These are phyloP conservation scores for Polyporus tsugae DNA, from an alignment of 1,284 basidiomycete genomes.

Conservation along the genomic window DNA sequence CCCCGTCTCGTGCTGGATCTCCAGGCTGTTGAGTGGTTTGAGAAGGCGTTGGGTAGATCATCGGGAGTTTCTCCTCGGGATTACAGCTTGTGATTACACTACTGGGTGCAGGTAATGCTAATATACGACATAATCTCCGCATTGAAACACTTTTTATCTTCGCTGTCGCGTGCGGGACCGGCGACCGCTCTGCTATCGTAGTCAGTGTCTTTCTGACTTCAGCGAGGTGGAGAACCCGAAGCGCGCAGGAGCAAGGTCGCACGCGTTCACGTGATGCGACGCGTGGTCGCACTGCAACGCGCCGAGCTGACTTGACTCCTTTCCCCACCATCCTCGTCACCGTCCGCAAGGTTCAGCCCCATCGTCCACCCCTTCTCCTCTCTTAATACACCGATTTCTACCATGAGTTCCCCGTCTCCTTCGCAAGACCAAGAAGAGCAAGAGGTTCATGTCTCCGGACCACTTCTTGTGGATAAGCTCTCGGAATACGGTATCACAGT, in stretches of 20 bases:
- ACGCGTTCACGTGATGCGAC: conserved; percentile 40
- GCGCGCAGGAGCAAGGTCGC: not conserved
- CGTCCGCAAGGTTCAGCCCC: conserved; percentile 2
- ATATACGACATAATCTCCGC: not conserved
- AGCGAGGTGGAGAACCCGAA: too few species aligned
- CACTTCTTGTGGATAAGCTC: conserved; percentile 84
- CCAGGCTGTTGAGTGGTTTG: conserved; percentile 75
- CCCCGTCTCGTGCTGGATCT: conserved; percentile 74
- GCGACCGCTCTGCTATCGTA: too few species aligned
- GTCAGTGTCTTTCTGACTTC: too few species aligned
- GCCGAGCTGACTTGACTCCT: conserved; percentile 21
- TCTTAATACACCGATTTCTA: conserved; percentile 21
- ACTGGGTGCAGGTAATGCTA: conserved; percentile 9
- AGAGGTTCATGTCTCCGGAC: conserved; percentile 73
- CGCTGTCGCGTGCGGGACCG: not conserved
- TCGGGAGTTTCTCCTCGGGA: conserved; percentile 19
- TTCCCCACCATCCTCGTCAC: not conserved
- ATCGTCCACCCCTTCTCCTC: not conserved
- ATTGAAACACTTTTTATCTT: not conserved
- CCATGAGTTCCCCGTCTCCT: conserved; percentile 47
- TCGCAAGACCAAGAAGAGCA: conserved; percentile 64
- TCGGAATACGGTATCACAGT: conserved; percentile 91
- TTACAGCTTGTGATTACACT: conserved; percentile 24
- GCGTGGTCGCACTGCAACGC: conserved; percentile 26
- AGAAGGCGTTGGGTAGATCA: conserved; percentile 60